These are phyloP conservation scores for Wickerhamiella sorbophila DNA, from an alignment of 805 yeast species.

Conservation along the genomic window DNA sequence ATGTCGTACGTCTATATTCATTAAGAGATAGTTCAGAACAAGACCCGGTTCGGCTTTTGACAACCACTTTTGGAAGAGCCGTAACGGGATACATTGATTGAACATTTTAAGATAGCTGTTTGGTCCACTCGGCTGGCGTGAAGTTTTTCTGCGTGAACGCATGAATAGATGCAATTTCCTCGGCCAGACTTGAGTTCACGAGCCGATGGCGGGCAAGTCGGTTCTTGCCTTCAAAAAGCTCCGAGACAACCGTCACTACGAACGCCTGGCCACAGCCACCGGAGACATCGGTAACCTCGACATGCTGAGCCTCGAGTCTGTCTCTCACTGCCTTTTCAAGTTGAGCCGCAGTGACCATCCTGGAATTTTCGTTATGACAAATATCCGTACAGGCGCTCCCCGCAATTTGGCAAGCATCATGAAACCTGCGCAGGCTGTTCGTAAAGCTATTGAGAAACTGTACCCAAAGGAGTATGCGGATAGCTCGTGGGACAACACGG, in stretches of 20 bases:
- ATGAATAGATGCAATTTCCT: slow-evolving; percentile 78
- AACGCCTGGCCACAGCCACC: slow-evolving; percentile 99
- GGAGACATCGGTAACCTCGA: slow-evolving; percentile 61
- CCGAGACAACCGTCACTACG: slow-evolving; percentile 74
- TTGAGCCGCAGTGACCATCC: slow-evolving; percentile 5
- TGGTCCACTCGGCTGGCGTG: slow-evolving; percentile 78
- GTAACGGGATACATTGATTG: slow-evolving; percentile 9
- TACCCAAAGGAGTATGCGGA: slow-evolving; percentile 79
- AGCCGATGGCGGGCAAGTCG: slow-evolving; percentile 74
- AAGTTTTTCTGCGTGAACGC: slow-evolving; percentile 76
- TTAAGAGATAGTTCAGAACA: too few species aligned
- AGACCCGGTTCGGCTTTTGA: too few species aligned
- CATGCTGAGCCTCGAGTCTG: slow-evolving; percentile 46
- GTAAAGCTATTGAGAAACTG: slow-evolving; percentile 40
- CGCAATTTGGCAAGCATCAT: slow-evolving; percentile 3
- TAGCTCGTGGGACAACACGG: slow-evolving; percentile 89
- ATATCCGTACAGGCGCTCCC: background rate
- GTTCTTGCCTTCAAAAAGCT: slow-evolving; percentile 63
- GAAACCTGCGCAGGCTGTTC: slow-evolving; percentile 8
- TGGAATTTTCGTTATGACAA: background rate
- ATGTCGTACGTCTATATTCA: too few species aligned
- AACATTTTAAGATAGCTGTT: background rate
- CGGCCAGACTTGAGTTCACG: slow-evolving; percentile 65
- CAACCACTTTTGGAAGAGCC: slow-evolving; percentile 8
- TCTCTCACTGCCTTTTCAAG: slow-evolving; percentile 29